phyloP scores from a whole-genome alignment of 371 early-diverging fungal species.

The Circinella umbellata region DNA sequence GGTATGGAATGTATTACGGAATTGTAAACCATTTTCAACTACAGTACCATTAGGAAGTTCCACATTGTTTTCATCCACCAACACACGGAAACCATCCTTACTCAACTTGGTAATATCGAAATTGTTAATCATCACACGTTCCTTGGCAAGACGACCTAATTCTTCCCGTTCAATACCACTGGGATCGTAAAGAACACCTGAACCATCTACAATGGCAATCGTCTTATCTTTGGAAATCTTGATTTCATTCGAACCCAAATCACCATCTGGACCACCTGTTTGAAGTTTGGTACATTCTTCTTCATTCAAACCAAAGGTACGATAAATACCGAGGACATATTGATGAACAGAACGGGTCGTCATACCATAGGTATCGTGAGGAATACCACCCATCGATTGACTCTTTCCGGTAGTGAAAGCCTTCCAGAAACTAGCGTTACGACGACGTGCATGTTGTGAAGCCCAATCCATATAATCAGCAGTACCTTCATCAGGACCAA shows the following conservation, averaged over 20 bases:
- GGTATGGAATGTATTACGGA: conserved; percentile 96
- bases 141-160: conserved; percentile 78
- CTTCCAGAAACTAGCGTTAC: conserved; percentile 97
- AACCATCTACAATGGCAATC: conserved; percentile 93
- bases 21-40: conserved; percentile 88
- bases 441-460: conserved; percentile 89
- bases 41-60: conserved; percentile 86
- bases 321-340: conserved; percentile 95
- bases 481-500: conserved; percentile 99
- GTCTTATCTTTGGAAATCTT: conserved; percentile 97
- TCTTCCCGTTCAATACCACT: conserved; percentile 90
- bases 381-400: conserved; percentile 96
- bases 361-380: conserved; percentile 98
- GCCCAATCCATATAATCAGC: conserved; percentile 99
- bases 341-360: conserved; percentile 98
- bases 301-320: conserved; percentile 85
- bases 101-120: conserved; percentile 87
- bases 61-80: conserved; percentile 92
- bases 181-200: conserved; percentile 94
- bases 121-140: conserved; percentile 85
- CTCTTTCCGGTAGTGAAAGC: conserved; percentile 99
- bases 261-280: conserved; percentile 99
- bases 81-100: conserved; percentile 87
- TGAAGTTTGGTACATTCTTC: conserved; percentile 87
- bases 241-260: conserved; percentile 98